Base-by-base conservation (phyloP, 2,329 filamentous ascomycete genomes). In the Alternaria gansuensis region DNA sequence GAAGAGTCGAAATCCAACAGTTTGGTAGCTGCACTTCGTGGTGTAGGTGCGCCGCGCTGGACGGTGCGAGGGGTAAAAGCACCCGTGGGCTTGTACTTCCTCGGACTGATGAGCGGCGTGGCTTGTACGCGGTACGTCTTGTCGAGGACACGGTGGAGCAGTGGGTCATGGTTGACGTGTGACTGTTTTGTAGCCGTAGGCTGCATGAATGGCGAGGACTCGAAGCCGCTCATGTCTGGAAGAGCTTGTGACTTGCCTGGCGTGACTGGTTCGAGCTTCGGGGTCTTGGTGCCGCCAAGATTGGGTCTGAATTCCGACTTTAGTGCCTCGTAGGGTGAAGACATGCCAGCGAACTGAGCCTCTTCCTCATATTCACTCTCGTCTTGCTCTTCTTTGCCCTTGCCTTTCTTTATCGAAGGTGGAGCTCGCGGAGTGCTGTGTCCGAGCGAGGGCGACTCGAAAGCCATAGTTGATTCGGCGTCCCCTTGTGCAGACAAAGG, bases 41-140 rank as follows among this genome's bases (percentile, higher is more conserved):
- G 69, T 1, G 70, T 71, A 13, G 68, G 67, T 23, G 56, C 65
- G 13, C 63, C 73, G 9, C 70, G 71, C 8, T 71, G 71, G 24
- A 69, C 67, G 4, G 77, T 73, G 17, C 74, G 69, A 5, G 81
- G 79, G 0, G 77, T 78, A 33, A 76, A 74, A 0, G 69, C 74
- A 11, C 70, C 70, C 3, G 72, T 72, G 1, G 77, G 75, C 28
- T 80, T 81, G 64, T 81, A 79, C 58, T 81, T 81, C 5, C 76
- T 75, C 39, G 80, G 81, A 9, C 88, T 89, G n/a, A 88, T 88
- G 66, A 95, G 88, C 0, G 95, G 95, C 9, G 95, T 99, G 5
- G 94, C 92, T 77, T 96, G 92, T 24, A 99, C 84, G 31, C 94
- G 91, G 81, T 96, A 99, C 57, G 91, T 97, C 79, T 96, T 97